Percentiles rank a stretch among this genome's conserved stretches.
Conservation (phyloP, 2,329 filamentous ascomycete species). For the Rutstroemia sp. region DNA sequence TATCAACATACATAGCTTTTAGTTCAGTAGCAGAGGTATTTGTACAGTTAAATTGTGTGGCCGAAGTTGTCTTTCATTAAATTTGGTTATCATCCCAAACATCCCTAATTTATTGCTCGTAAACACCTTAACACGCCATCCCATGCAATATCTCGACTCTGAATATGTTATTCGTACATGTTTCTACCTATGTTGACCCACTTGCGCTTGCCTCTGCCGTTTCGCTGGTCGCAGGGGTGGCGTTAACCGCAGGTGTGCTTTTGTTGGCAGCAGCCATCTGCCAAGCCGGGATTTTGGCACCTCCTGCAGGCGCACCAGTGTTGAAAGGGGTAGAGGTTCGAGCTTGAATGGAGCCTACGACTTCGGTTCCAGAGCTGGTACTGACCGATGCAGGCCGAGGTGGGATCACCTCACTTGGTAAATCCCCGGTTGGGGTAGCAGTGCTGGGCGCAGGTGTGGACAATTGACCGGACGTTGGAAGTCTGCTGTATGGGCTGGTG, state of each 20-base stretch:
- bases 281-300: slow-evolving; percentile 72
- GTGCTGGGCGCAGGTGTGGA: slow-evolving; percentile 6
- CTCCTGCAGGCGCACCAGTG: slow-evolving; percentile 41
- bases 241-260: slow-evolving; percentile 20
- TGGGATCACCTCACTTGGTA: slow-evolving; percentile 15
- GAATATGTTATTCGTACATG: background rate
- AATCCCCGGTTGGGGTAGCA: slow-evolving; percentile 13
- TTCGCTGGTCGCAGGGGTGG: slow-evolving; percentile 16
- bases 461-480: slow-evolving; percentile 12
- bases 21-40: too few species aligned
- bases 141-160: slow-evolving; percentile 5
- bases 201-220: slow-evolving; percentile 19
- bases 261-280: slow-evolving; percentile 65
- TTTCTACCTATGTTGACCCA: slow-evolving; percentile 11
- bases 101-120: too few species aligned
- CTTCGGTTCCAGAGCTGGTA: slow-evolving; percentile 27
- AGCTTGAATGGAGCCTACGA: slow-evolving; percentile 30
- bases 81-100: too few species aligned
- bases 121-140: slow-evolving; percentile 3
- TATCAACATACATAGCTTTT: too few species aligned
- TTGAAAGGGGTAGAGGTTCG: slow-evolving; percentile 40
- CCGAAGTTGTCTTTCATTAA: too few species aligned
- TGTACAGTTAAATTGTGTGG: too few species aligned
- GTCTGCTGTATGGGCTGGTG: slow-evolving; percentile 24
- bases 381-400: slow-evolving; percentile 29